Conservation (phyloP, 2,329 filamentous ascomycete genomes). For the Fusarium ambrosium region DNA sequence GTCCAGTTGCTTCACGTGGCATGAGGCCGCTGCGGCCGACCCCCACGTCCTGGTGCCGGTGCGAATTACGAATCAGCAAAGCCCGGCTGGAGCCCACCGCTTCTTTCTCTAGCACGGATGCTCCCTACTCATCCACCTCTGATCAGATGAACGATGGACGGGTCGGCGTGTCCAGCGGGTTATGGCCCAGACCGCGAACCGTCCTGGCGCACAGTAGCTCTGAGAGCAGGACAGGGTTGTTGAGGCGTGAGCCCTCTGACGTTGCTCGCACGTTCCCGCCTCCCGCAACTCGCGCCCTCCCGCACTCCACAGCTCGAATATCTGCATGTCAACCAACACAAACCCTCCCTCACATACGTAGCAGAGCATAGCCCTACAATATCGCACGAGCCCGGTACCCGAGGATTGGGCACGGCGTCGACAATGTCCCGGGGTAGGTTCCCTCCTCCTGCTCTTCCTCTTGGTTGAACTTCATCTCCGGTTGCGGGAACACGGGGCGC, state of each 20-base stretch:
- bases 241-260: background rate
- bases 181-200: background rate
- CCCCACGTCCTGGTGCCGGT: constrained; percentile 29
- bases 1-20: constrained; percentile 21
- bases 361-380: constrained; percentile 1
- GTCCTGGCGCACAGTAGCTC: constrained; percentile 5
- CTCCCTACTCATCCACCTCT: constrained; percentile 12
- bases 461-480: constrained; percentile 21
- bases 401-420: background rate
- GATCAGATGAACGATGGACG: constrained; percentile 14
- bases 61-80: constrained; percentile 13
- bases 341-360: background rate
- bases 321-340: constrained; percentile 20
- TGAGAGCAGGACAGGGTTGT: constrained; percentile 7
- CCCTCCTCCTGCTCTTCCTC: background rate
- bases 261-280: background rate
- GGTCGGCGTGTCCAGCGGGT: background rate
- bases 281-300: background rate
- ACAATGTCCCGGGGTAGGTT: background rate
- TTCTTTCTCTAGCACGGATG: constrained; percentile 23
- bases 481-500: constrained; percentile 29
- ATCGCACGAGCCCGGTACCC: background rate
- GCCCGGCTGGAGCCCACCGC: constrained; percentile 10
- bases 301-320: constrained; percentile 6
- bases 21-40: constrained; percentile 19